These are phyloP conservation scores for Neurospora pannonica DNA, from an alignment of 495 filamentous ascomycete genomes.

Conservation along the genomic window DNA sequence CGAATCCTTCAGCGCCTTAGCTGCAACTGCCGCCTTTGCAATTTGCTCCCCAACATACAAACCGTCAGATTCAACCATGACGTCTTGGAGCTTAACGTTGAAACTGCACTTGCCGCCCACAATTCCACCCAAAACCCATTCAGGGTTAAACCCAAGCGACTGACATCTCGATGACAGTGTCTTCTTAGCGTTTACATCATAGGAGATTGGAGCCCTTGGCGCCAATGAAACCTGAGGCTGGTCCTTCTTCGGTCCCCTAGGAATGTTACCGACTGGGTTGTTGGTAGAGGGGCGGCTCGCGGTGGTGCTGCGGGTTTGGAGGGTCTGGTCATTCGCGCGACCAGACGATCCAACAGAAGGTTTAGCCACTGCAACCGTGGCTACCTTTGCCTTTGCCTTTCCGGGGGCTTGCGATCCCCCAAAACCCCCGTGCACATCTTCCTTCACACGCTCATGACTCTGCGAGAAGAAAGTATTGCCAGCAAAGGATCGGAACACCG, in stretches of 20 bases:
- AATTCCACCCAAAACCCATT: background rate
- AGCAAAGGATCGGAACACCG: background rate
- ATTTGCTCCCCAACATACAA: background rate
- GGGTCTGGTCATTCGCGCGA: background rate
- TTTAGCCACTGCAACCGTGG: background rate
- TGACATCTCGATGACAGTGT: conserved; percentile 18
- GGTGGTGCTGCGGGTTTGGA: background rate
- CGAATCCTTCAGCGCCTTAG: conserved; percentile 4
- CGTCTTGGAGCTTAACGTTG: conserved; percentile 1
- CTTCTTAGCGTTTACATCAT: background rate
- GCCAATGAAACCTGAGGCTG: background rate
- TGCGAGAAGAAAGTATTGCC: background rate
- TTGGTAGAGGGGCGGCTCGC: background rate
- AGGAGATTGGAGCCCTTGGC: background rate
- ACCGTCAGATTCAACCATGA: background rate
- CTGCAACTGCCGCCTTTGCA: conserved; percentile 3
- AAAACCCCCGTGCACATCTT: background rate
- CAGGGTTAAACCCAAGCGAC: conserved; percentile 22
- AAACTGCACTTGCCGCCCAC: background rate
- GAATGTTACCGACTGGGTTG: background rate
- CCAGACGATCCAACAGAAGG: background rate
- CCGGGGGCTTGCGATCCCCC: background rate
- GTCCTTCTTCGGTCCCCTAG: background rate
- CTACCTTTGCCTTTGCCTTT: background rate
- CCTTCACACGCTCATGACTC: background rate